A percentile compares a stretch with the other conserved stretches of the same genome.
phyloP scores from a whole-genome alignment of 176 grass and related monocot genomes.

The Eragrostis nindensis region DNA sequence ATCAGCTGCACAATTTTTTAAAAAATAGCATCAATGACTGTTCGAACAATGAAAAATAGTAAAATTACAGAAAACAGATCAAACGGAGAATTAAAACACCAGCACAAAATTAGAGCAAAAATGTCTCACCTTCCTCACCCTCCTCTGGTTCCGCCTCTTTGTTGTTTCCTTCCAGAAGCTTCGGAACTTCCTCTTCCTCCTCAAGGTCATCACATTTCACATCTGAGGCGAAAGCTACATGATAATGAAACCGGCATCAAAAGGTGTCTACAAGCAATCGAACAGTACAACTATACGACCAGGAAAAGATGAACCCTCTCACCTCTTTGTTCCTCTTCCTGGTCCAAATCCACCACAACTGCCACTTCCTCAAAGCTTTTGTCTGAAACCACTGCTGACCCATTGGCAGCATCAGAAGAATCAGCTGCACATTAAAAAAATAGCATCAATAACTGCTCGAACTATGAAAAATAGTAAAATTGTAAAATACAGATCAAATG shows the following conservation, averaged over 20 bases:
- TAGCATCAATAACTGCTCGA: not conserved
- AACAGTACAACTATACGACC: not conserved
- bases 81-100: not conserved
- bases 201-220: constrained; percentile 37
- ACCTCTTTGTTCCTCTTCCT: constrained; percentile 41
- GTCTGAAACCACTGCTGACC: not conserved
- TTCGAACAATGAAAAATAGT: not conserved
- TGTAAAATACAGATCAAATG: not conserved
- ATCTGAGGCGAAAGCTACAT: constrained; percentile 20
- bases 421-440: constrained; percentile 12
- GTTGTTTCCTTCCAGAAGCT: constrained; percentile 14
- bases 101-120: not conserved
- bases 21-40: not conserved
- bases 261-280: not conserved
- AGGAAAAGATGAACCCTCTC: not conserved
- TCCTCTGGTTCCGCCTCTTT: constrained; percentile 37
- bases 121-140: constrained; percentile 40
- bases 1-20: constrained; percentile 32
- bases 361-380: not conserved
- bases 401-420: constrained; percentile 18
- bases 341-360: not conserved
- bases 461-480: not conserved
- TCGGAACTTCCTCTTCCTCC: constrained; percentile 21
- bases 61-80: not conserved
- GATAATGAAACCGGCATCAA: constrained; percentile 12